Evolutionary conservation across 2,329 filamentous ascomycete genomes (phyloP).

Genomic region (Fusarium sp.): DNA sequence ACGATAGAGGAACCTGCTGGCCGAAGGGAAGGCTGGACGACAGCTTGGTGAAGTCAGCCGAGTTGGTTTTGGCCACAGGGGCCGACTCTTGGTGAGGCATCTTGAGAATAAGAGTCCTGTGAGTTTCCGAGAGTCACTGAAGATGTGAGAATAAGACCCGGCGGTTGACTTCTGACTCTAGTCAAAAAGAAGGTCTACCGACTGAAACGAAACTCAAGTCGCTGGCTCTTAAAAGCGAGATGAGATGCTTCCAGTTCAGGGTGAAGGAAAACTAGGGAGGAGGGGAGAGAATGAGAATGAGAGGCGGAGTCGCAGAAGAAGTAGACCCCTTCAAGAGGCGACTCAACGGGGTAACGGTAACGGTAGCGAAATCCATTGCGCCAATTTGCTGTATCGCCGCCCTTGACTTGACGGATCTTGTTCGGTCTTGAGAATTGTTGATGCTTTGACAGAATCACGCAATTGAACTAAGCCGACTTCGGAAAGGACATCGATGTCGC

Average conservation of each 20-base stretch:
- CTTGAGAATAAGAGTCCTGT: constrained; percentile 19
- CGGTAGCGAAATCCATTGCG: constrained; percentile 34
- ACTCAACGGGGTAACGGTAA: constrained; percentile 41
- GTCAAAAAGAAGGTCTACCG: constrained; percentile 19
- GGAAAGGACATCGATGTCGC: constrained; percentile 47
- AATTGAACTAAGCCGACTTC: constrained; percentile 50
- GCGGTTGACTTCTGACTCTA: constrained; percentile 23
- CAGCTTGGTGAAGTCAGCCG: constrained; percentile 53
- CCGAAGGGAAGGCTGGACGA: constrained; percentile 69
- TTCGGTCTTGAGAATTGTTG: constrained; percentile 50
- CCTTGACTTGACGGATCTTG: constrained; percentile 38
- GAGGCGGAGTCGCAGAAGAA: constrained; percentile 25
- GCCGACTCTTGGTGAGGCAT: constrained; percentile 54
- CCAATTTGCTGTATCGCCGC: constrained; percentile 20
- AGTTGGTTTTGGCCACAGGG: constrained; percentile 41
- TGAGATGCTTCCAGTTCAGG: constrained; percentile 42
- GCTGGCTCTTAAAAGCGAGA: constrained; percentile 40
- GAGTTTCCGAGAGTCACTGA: constrained; percentile 3
- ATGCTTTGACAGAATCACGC: constrained; percentile 55
- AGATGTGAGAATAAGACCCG: constrained; percentile 1
- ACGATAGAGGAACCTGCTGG: constrained; percentile 63
- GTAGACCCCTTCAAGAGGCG: constrained; percentile 37
- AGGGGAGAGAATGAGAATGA: constrained; percentile 6
- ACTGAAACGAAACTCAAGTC: constrained; percentile 30
- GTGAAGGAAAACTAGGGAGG: constrained; percentile 12